Percentiles rank a stretch among this genome's conserved stretches.
These are phyloP conservation scores for Plasmodium gonderi DNA, from an alignment of 169 alveolate species.

Conservation along the genomic window DNA sequence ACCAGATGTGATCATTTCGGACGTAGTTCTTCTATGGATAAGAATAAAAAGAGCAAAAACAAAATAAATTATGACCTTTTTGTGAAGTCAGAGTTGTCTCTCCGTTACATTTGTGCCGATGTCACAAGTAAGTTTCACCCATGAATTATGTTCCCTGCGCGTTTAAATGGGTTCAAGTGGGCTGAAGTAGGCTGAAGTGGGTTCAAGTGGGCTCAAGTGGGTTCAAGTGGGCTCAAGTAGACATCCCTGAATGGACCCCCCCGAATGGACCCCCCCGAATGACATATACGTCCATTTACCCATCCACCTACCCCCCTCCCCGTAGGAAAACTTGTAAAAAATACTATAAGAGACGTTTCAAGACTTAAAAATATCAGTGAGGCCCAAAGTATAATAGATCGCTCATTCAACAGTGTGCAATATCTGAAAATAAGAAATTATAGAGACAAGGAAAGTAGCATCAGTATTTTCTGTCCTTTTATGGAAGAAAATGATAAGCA, in stretches of 20 bases:
- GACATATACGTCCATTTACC: not conserved
- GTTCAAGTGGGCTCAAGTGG: no score
- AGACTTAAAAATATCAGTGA: slow-evolving; percentile 46
- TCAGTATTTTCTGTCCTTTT: slow-evolving; percentile 43
- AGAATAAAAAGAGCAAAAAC: not conserved
- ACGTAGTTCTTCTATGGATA: not conserved
- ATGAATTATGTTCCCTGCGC: no score
- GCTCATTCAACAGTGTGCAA: slow-evolving; percentile 24
- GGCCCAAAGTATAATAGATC: slow-evolving; percentile 23
- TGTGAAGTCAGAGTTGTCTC: slow-evolving; percentile 57
- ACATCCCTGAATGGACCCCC: not conserved
- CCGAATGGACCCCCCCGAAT: not conserved
- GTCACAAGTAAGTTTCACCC: slow-evolving; percentile 61
- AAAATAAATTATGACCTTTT: slow-evolving; percentile 36
- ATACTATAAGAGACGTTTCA: slow-evolving; percentile 21
- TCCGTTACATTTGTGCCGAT: slow-evolving; percentile 49
- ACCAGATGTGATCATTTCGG: slow-evolving; percentile 75
- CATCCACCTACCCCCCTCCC: not conserved
- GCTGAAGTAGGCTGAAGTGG: no score
- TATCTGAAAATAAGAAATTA: slow-evolving; percentile 47
- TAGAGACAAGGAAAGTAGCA: slow-evolving; percentile 19
- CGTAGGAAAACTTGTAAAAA: slow-evolving; percentile 20
- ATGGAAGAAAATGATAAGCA: slow-evolving; percentile 58
- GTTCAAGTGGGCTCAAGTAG: no score
- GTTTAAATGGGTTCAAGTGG: no score